Percentiles rank a stretch among this genome's conserved stretches.
Conservation (phyloP, 2,329 filamentous ascomycete genomes). For the Penicillium sp. region DNA sequence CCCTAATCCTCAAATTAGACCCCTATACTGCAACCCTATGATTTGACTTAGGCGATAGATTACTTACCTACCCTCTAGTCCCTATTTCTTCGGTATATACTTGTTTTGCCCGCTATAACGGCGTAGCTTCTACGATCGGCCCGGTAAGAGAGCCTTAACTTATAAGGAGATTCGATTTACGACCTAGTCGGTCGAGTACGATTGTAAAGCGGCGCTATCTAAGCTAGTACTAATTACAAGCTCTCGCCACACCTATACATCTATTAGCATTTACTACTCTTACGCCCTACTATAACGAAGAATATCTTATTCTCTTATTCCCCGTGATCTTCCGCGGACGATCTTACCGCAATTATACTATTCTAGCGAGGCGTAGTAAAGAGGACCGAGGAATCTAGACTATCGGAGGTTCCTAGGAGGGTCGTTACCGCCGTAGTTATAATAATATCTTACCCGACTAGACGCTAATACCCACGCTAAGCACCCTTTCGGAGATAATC, state of each 20-base stretch:
- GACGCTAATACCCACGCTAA: not conserved
- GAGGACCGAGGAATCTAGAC: not conserved
- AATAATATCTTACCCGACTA: not conserved
- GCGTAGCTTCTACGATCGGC: not conserved
- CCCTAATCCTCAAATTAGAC: not conserved
- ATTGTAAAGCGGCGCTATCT: not conserved
- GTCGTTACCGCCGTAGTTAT: not conserved
- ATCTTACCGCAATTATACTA: not conserved
- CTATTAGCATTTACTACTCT: not conserved
- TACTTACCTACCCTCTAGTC: not conserved
- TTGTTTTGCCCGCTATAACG: not conserved
- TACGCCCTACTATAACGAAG: slow-evolving; percentile 3
- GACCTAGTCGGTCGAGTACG: not conserved
- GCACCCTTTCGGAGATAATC: not conserved
- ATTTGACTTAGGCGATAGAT: not conserved
- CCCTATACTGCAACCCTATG: not conserved
- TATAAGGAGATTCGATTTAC: not conserved
- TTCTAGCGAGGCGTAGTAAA: not conserved
- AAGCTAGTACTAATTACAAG: not conserved
- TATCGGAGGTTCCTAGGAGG: not conserved
- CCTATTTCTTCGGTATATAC: not conserved
- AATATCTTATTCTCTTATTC: slow-evolving; percentile 1
- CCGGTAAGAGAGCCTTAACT: not conserved
- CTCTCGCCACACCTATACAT: not conserved
- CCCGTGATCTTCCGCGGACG: slow-evolving; percentile 1